Conservation (phyloP, 73 alveolate species). For the Paraurostyla sp. region DNA sequence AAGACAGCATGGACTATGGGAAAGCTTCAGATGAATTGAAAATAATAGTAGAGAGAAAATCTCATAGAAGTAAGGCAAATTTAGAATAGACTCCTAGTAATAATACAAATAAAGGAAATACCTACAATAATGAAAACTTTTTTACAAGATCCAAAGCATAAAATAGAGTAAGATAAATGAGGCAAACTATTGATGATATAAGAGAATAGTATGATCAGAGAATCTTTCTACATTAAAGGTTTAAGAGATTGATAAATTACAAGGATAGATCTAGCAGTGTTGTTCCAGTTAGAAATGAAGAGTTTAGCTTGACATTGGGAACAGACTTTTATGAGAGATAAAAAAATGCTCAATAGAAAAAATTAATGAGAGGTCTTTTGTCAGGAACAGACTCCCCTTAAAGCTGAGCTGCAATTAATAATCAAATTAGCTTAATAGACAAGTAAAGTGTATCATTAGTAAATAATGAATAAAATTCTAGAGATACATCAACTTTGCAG, state of each 20-base stretch:
- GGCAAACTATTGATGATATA: background rate
- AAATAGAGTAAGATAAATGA: background rate
- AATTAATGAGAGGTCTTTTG: background rate
- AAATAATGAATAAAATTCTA: too few species aligned
- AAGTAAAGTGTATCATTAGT: too few species aligned
- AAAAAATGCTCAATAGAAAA: background rate
- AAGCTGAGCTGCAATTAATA: background rate
- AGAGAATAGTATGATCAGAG: constrained; percentile 2
- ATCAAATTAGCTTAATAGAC: background rate
- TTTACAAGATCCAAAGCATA: background rate
- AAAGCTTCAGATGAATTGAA: too few species aligned
- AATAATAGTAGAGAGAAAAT: too few species aligned
- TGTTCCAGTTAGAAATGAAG: constrained; percentile 2
- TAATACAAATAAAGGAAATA: too few species aligned
- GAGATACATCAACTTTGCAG: too few species aligned
- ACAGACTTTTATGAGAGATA: background rate
- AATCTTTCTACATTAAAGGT: background rate
- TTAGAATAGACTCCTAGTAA: too few species aligned
- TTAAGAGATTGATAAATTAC: background rate
- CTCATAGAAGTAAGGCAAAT: too few species aligned
- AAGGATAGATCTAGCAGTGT: background rate
- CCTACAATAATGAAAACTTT: background rate
- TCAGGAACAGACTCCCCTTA: background rate
- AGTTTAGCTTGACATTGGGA: background rate
- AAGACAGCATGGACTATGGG: too few species aligned